A percentile compares a stretch with the other conserved stretches of the same genome.
phyloP scores from a whole-genome alignment of 2,329 filamentous ascomycete species.

The Claviceps purpurea region DNA sequence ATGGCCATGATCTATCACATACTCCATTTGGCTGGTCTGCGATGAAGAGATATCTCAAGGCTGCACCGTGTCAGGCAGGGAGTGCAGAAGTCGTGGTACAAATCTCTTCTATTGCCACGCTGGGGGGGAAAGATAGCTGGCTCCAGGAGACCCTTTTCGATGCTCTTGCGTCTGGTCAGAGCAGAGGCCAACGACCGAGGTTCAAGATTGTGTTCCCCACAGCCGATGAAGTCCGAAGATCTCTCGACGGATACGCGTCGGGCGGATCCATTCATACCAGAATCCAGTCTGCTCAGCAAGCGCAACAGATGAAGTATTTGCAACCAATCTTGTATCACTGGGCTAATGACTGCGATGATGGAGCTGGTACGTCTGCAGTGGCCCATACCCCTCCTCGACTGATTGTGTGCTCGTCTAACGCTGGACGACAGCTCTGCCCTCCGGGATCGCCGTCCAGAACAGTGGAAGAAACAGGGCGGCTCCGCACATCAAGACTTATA shows the following conservation, averaged over 20 bases:
- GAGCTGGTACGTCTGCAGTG: constrained; percentile 9
- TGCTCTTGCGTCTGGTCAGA: constrained; percentile 25
- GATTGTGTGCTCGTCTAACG: background rate
- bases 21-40: constrained; percentile 69
- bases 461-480: constrained; percentile 56
- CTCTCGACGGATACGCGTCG: constrained; percentile 64
- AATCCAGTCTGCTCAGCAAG: constrained; percentile 53
- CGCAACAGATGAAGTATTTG: constrained; percentile 61
- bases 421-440: constrained; percentile 13
- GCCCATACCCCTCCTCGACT: background rate
- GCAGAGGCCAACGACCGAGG: constrained; percentile 23
- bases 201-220: constrained; percentile 74
- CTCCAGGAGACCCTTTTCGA: constrained; percentile 50
- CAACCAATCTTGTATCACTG: constrained; percentile 61
- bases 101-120: constrained; percentile 70
- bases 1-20: constrained; percentile 28
- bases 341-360: constrained; percentile 44
- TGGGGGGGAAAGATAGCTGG: constrained; percentile 61
- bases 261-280: constrained; percentile 76
- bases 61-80: constrained; percentile 32
- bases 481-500: constrained; percentile 84
- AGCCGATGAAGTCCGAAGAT: constrained; percentile 60
- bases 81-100: constrained; percentile 44
- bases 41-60: constrained; percentile 44
- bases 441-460: constrained; percentile 21